Conservation (phyloP, 805 yeast genomes). For the Pichia phayaonensis region DNA sequence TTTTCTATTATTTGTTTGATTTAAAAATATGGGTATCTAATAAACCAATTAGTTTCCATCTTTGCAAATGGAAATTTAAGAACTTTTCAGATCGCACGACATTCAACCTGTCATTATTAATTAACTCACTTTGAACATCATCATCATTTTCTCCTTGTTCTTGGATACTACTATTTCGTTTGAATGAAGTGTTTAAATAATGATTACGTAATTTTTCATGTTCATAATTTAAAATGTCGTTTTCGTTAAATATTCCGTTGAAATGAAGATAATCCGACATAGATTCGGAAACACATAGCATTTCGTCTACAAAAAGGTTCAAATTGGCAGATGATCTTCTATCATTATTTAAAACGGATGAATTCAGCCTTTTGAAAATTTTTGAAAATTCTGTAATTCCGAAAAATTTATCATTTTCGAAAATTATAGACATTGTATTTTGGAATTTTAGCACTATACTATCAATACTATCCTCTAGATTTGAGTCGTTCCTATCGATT, state of each 20-base stretch:
- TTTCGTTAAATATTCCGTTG: slow-evolving; percentile 3
- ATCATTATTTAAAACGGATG: background rate
- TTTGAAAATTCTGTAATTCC: background rate
- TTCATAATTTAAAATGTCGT: background rate
- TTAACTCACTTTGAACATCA: background rate
- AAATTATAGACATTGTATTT: background rate
- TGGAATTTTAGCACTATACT: background rate
- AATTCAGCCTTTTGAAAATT: background rate
- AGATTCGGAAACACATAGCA: slow-evolving; percentile 9
- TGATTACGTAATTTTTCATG: background rate
- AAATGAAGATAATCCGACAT: slow-evolving; percentile 6
- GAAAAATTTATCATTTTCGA: background rate
- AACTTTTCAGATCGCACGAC: slow-evolving; percentile 18
- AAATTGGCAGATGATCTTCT: background rate
- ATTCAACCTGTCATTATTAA: background rate
- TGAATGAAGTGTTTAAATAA: background rate
- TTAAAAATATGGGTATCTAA: slow-evolving; percentile 19
- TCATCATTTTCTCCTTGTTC: background rate
- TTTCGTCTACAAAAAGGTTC: background rate
- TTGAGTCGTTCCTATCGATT: background rate
- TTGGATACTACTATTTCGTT: background rate
- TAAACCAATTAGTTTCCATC: slow-evolving; percentile 17
- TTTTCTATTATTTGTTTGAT: background rate
- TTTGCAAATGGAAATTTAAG: slow-evolving; percentile 16
- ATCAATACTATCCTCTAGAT: background rate